These are phyloP conservation scores for Spiraea crenata DNA, from an alignment of 331 rosid species.

Conservation along the genomic window DNA sequence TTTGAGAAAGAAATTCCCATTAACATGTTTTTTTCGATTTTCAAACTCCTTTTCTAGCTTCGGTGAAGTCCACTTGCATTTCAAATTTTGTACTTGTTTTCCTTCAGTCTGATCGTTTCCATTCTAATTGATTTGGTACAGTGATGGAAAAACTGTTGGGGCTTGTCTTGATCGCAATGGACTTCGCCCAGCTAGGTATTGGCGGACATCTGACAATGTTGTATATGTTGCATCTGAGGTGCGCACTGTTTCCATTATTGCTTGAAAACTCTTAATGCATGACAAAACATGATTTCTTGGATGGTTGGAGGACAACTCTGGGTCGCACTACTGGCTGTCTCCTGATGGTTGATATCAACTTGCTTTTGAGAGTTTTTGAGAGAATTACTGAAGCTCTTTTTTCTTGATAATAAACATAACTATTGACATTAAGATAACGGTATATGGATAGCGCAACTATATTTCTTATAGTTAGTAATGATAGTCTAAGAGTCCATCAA, in stretches of 20 bases:
- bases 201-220: conserved; percentile 97
- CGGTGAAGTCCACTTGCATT: background rate
- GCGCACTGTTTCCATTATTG: conserved; percentile 33
- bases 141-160: conserved; percentile 98
- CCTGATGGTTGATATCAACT: background rate
- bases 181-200: conserved; percentile 96
- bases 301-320: conserved; percentile 16
- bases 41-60: too few species aligned
- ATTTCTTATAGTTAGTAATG: background rate
- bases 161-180: conserved; percentile 99
- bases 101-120: conserved; percentile 28
- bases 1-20: background rate
- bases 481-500: background rate
- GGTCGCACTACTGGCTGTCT: background rate
- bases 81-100: background rate
- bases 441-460: background rate
- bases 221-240: conserved; percentile 99
- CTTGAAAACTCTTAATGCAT: conserved; percentile 19
- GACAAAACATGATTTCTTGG: conserved; percentile 19
- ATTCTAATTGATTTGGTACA: conserved; percentile 39
- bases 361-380: background rate
- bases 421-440: background rate
- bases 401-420: background rate
- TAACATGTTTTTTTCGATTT: too few species aligned
- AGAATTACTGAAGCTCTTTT: background rate